Base-by-base conservation (phyloP, 495 filamentous ascomycete genomes). In the Hyaloscypha bicolor region DNA sequence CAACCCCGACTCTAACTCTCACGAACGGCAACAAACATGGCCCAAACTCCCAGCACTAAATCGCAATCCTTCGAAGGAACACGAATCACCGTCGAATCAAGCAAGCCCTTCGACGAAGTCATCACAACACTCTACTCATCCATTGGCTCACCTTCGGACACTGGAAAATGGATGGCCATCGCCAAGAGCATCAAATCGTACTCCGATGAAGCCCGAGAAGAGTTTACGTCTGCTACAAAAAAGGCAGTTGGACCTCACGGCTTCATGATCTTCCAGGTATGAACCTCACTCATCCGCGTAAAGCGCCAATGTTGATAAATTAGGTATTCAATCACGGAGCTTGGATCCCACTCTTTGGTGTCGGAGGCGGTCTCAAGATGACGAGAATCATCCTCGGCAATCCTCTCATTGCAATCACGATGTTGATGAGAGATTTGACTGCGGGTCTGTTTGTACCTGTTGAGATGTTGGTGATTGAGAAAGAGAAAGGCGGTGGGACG, bases 181-280 rank as follows among this genome's bases (percentile, higher is more conserved):
- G 14, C 53, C 16, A 51, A 58, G 29, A 53, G 31, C 48, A 45
- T 62, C 25, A 63, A n/a, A 8, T 37, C 12, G 5, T 67, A 63
- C 31, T 48, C 30, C 31, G 53, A 33, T 6, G 31, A 31, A 22
- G 19, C n/a, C 9, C 25, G 14, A 33, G 60, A 67, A n/a, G 14
- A 37, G 12, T 67, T 67, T 30, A 53, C 39, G 31, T 30, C 32
- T 5, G 33, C 4, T 16, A 53, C 65, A 6, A 30, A 62, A 16
- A 32, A 55, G 2, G 19, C 21, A 4, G 62, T 68, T 56, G 69
- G 64, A 19, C 55, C 48, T 14, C 61, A 71, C 52, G 69, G 56
- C 3, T 71, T 71, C 53, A 71, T 71, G 69, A 53, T 71, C 9
- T 71, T 71, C 33, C 42, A 55, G 16, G 69, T 67, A 61, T 16